These are phyloP conservation scores for Mucor sp. DNA, from an alignment of 371 early-diverging fungal species.

Conservation along the genomic window DNA sequence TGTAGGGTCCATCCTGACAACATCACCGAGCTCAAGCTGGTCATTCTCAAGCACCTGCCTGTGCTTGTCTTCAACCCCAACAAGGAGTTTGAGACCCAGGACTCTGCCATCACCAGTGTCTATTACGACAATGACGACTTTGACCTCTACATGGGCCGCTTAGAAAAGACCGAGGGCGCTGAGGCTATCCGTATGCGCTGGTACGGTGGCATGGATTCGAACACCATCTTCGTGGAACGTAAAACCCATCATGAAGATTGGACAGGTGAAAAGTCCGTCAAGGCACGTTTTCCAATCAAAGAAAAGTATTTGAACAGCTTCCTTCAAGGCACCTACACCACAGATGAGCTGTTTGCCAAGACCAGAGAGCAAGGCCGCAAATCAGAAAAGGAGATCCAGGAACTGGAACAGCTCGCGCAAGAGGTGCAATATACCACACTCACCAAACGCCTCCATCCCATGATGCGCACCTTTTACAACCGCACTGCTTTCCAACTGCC, in stretches of 20 bases:
- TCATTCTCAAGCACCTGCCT: slow-evolving; percentile 95
- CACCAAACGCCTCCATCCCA: slow-evolving; percentile 83
- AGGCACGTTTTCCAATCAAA: slow-evolving; percentile 96
- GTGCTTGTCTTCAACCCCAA: slow-evolving; percentile 93
- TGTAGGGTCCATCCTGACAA: slow-evolving; percentile 96
- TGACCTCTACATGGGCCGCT: slow-evolving; percentile 91
- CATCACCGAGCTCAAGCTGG: slow-evolving; percentile 93
- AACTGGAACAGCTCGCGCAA: slow-evolving; percentile 77
- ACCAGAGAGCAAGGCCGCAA: slow-evolving; percentile 82
- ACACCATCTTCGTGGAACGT: slow-evolving; percentile 96
- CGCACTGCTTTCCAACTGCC: slow-evolving; percentile 99
- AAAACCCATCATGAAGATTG: slow-evolving; percentile 99
- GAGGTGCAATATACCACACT: slow-evolving; percentile 85
- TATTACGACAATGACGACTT: slow-evolving; percentile 97
- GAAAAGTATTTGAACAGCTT: slow-evolving; percentile 93
- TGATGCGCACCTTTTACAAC: slow-evolving; percentile 97
- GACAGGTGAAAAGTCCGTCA: slow-evolving; percentile 97
- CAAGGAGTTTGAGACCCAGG: slow-evolving; percentile 69
- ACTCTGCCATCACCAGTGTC: slow-evolving; percentile 96
- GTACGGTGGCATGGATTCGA: slow-evolving; percentile 91
- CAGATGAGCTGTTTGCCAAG: slow-evolving; percentile 80
- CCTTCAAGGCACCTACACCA: slow-evolving; percentile 81
- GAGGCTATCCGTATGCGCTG: slow-evolving; percentile 95
- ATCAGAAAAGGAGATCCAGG: slow-evolving; percentile 81
- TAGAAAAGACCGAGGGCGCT: slow-evolving; percentile 95